Conservation (phyloP, 2,329 filamentous ascomycete species). For the Fusarium irregulare region DNA sequence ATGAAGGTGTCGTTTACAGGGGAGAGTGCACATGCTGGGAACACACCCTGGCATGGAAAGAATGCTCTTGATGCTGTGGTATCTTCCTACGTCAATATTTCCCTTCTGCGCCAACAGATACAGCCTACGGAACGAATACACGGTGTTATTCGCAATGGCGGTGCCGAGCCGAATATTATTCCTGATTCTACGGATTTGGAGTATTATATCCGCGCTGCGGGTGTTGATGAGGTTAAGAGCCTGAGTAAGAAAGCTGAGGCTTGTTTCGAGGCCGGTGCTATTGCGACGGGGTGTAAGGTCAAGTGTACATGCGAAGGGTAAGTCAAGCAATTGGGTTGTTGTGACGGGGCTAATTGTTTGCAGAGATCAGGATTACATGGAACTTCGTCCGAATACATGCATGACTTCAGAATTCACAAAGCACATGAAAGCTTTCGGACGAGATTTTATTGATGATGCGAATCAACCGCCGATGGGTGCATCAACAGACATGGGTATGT, state of each 20-base stretch:
- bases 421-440: conserved; percentile 38
- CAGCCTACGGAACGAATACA: conserved; percentile 62
- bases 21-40: conserved; percentile 66
- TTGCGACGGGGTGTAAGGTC: conserved; percentile 60
- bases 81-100: conserved; percentile 60
- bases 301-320: conserved; percentile 49
- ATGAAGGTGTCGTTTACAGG: conserved; percentile 66
- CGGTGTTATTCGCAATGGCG: conserved; percentile 64
- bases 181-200: conserved; percentile 59
- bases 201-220: conserved; percentile 46
- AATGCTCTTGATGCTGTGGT: conserved; percentile 70
- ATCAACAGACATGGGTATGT: conserved; percentile 41
- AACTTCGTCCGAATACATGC: conserved; percentile 32
- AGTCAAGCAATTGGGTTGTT: neutral
- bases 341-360: neutral
- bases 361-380: conserved; percentile 40
- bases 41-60: conserved; percentile 68
- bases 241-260: conserved; percentile 49
- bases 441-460: conserved; percentile 16
- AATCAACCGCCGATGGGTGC: conserved; percentile 36
- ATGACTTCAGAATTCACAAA: conserved; percentile 29
- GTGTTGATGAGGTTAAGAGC: conserved; percentile 52
- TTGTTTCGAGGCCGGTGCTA: conserved; percentile 55
- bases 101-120: conserved; percentile 66
- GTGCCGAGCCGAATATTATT: conserved; percentile 66